phyloP scores from a whole-genome alignment of 2,329 filamentous ascomycete genomes.

The Fusarium sp. region DNA sequence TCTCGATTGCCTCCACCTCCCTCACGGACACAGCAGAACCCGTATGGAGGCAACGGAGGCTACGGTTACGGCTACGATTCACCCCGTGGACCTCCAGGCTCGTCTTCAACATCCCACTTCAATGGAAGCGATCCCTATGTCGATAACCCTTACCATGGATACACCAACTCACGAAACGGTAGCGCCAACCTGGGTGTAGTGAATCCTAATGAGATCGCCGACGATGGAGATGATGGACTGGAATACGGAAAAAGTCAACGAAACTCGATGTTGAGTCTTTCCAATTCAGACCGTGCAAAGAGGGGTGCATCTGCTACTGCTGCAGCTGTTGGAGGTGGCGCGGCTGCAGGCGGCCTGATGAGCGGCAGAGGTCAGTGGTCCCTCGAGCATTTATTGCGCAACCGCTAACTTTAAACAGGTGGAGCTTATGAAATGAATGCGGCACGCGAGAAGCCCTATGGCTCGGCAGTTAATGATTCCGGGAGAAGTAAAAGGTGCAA shows the following conservation, averaged over 20 bases:
- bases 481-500: conserved; percentile 73
- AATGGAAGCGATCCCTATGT: conserved; percentile 58
- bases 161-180: conserved; percentile 55
- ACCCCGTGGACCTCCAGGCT: conserved; percentile 27
- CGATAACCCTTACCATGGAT: conserved; percentile 75
- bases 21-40: conserved; percentile 48
- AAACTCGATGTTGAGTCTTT: conserved; percentile 70
- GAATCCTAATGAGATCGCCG: conserved; percentile 82
- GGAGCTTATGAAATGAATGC: conserved; percentile 49
- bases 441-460: conserved; percentile 70
- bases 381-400: neutral
- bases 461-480: conserved; percentile 68
- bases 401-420: conserved; percentile 31
- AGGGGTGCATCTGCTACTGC: conserved; percentile 49
- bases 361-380: conserved; percentile 44
- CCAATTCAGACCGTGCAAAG: conserved; percentile 53
- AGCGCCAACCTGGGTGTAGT: conserved; percentile 67
- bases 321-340: conserved; percentile 58
- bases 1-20: conserved; percentile 53
- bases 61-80: conserved; percentile 45
- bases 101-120: conserved; percentile 30
- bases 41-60: conserved; percentile 39
- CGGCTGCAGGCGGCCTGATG: conserved; percentile 54
- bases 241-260: conserved; percentile 62
- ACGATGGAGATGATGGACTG: conserved; percentile 89